A percentile compares a stretch with the other conserved stretches of the same genome.
These are phyloP conservation scores for Strobilomyces confusus DNA, from an alignment of 768 basidiomycete genomes.

Conservation along the genomic window DNA sequence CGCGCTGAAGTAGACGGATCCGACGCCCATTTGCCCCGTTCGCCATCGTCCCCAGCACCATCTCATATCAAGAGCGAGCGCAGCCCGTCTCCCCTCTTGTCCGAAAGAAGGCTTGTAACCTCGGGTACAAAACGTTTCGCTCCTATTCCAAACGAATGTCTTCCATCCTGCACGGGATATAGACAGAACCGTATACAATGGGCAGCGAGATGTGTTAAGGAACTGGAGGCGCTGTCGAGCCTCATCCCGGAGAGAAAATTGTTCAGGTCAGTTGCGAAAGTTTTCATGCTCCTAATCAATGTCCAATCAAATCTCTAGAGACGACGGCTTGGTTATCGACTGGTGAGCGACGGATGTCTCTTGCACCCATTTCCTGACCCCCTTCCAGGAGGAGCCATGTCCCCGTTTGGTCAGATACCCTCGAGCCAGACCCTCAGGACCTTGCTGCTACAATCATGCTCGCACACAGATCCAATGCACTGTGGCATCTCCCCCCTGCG, in stretches of 20 bases:
- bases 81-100: constrained; percentile 11
- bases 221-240: constrained; percentile 18
- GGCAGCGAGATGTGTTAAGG: constrained; percentile 15
- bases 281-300: neutral
- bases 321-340: constrained; percentile 30
- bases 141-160: constrained; percentile 27
- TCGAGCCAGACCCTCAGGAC: constrained; percentile 23
- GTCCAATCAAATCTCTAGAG: constrained; percentile 10
- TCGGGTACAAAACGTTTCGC: constrained; percentile 27
- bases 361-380: neutral
- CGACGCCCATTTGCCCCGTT: too few relatives aligned
- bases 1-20: neutral
- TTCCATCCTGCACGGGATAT: constrained; percentile 13
- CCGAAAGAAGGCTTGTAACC: constrained; percentile 21
- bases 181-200: constrained; percentile 22
- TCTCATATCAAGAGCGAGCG: constrained; percentile 20
- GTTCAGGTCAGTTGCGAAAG: constrained; percentile 23
- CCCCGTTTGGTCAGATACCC: constrained; percentile 31
- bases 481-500: constrained; percentile 1
- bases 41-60: neutral
- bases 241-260: constrained; percentile 24
- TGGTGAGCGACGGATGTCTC: constrained; percentile 17
- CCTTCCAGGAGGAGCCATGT: constrained; percentile 26
- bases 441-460: constrained; percentile 27
- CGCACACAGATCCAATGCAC: constrained; percentile 25